Percentiles rank a stretch among this genome's conserved stretches.
phyloP scores from a whole-genome alignment of 495 filamentous ascomycete species.

The Poronia punctata region DNA sequence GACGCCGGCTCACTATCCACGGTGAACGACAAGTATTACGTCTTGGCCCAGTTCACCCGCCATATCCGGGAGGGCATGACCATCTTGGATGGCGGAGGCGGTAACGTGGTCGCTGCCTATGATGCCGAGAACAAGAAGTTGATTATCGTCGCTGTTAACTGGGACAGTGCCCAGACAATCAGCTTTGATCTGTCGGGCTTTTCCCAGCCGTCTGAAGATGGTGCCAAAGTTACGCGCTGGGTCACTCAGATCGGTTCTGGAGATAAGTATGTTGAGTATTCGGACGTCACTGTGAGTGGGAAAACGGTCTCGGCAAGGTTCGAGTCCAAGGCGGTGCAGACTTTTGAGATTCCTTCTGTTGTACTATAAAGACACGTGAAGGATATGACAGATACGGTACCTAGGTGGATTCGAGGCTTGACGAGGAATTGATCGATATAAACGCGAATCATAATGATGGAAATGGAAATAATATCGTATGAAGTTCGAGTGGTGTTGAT shows the following conservation, averaged over 20 bases:
- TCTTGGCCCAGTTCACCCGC: conserved; percentile 30
- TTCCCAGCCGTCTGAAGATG: conserved; percentile 16
- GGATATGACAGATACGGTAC: too few species aligned
- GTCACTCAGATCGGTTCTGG: conserved; percentile 25
- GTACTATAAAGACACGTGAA: too few species aligned
- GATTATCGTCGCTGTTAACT: conserved; percentile 33
- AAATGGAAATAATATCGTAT: too few species aligned
- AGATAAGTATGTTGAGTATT: conserved; percentile 22
- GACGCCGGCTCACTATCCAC: conserved; percentile 16
- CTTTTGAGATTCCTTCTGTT: too few species aligned
- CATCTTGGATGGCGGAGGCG: conserved; percentile 27
- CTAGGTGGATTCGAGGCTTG: too few species aligned
- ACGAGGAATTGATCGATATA: too few species aligned
- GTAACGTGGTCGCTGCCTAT: conserved; percentile 30
- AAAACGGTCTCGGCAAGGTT: too few species aligned
- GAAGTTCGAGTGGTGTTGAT: too few species aligned
- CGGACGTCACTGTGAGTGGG: conserved; percentile 22
- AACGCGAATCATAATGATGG: too few species aligned
- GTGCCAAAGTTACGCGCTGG: conserved; percentile 27
- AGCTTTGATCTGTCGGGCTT: conserved; percentile 31
- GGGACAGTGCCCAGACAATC: conserved; percentile 27
- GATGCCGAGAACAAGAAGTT: conserved; percentile 23
- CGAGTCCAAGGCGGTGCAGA: too few species aligned
- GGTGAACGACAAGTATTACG: conserved; percentile 30
- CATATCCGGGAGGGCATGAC: conserved; percentile 30